Base-by-base conservation (phyloP, 768 basidiomycete genomes). In the Lentinula raphanica region DNA sequence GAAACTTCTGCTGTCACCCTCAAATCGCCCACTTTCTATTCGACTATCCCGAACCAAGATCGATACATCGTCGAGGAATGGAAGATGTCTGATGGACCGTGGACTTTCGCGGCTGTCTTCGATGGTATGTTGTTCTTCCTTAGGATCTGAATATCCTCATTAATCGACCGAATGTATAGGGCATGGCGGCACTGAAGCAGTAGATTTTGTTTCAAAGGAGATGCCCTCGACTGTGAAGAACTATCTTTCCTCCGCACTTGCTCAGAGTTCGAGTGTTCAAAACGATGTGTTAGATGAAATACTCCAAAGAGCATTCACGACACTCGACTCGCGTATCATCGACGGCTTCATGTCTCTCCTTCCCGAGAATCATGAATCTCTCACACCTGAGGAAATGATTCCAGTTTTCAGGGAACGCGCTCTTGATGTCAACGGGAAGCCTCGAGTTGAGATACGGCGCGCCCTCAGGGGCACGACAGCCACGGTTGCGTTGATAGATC, bases 401-500 rank as follows among this genome's bases (percentile, higher is more conserved):
- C 25, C 27, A 25, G 46, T 9, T 48, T 27, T 21, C 17, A 23
- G 28, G 9, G 46, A 48, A 11, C 19, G n/a, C 13, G 21, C 46
- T 11, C 12, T 13, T 29, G 32, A 57, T n/a, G n/a, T n/a, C n/a
- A n/a, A n/a, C 28, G 54, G 55, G 5, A 9, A 53, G 19, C 56
- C 60, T 27, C 59, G 50, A 13, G 19, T 58, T 4, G 58, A 65
- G 17, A 45, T 63, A 31, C 28, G 58, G 27, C 53, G 58, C 0
- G 62, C 62, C 2, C 23, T 49, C 8, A 60, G 60, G 8, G 64
- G 64, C 1, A 63, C 62, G 5, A 63, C 64, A 2, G 58, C 60
- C 2, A 3, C 50, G 3, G 44, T 65, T 15, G 64, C 62, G 15
- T 60, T 65, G 5, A 36, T 65, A 3, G 58, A 63, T 38, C 64